These are phyloP conservation scores for Anthracocystis setariae DNA, from an alignment of 1,284 basidiomycete genomes.

Conservation along the genomic window DNA sequence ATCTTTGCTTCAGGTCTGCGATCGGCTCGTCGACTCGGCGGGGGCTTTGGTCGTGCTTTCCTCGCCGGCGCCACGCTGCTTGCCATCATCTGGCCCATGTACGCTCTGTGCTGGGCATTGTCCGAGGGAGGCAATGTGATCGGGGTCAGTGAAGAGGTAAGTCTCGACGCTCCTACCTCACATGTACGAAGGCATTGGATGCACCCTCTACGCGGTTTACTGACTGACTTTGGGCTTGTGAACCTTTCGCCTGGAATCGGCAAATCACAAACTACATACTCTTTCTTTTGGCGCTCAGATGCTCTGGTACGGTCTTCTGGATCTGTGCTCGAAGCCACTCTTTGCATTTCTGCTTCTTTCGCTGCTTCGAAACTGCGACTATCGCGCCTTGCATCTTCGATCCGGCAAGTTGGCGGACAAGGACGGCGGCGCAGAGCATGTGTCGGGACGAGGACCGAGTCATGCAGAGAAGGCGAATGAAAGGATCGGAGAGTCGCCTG, in stretches of 20 bases:
- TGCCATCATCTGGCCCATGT: conserved; percentile 50
- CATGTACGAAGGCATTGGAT: no score
- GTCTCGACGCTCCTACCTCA: neutral
- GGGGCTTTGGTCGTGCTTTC: conserved; percentile 69
- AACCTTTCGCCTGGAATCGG: no score
- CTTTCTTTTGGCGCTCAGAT: no score
- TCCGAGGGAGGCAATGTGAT: conserved; percentile 73
- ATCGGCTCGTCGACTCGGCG: conserved; percentile 68
- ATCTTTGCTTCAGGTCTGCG: conserved; percentile 65
- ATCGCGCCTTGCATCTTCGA: conserved; percentile 33
- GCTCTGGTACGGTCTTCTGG: conserved; percentile 74
- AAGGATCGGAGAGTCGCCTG: conserved; percentile 9
- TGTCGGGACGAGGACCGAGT: conserved; percentile 9
- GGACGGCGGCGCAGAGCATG: conserved; percentile 13
- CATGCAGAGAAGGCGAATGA: conserved; percentile 19
- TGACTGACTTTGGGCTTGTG: no score
- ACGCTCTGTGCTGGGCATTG: conserved; percentile 70
- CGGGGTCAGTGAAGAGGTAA: conserved; percentile 37
- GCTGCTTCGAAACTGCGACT: conserved; percentile 44
- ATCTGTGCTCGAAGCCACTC: conserved; percentile 71
- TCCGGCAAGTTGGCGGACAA: conserved; percentile 42
- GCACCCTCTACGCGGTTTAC: no score
- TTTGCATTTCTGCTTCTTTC: conserved; percentile 55
- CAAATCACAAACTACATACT: no score
- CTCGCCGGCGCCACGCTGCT: conserved; percentile 67